Base-by-base conservation (phyloP, 768 basidiomycete species). In the Mrakia frigida region DNA sequence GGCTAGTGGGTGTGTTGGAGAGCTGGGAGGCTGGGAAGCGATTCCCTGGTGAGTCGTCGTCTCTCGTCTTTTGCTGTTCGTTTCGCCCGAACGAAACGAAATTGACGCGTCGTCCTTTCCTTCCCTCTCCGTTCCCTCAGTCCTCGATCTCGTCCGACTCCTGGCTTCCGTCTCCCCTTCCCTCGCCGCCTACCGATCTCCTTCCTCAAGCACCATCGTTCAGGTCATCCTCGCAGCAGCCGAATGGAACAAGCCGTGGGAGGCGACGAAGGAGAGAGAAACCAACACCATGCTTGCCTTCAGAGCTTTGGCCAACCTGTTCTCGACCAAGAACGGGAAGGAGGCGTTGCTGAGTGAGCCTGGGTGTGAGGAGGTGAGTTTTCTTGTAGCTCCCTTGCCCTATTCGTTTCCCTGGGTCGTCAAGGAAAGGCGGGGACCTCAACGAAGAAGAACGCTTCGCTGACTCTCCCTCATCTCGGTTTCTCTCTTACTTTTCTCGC, bases 91-190 rank as follows among this genome's bases (percentile, higher is more conserved):
- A 37, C 33, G 31, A 7, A 6, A n/a, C 70, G 39, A 53, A 52
- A 28, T 46, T 35, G 43, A 74, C 41, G 46, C 46, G 46, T 50
- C 46, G 1, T 23, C 68, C 21, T 53, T 23, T 18, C 67, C 74
- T 52, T 35, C 74, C 68, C n/a, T 79, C 76, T 23, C 37, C n/a
- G 21, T 23, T 41, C 11, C 39, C 52, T 16, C 79, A 93, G 93
- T 95, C 18, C 88, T 98, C 80, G 96, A 98, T 81, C 87, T 98
- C 18, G 86, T 88, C 71, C 89, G 97, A 56, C 85, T 96, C 53
- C 82, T 96, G 23, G 85, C 89, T 28, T 91, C 88, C 81, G 87
- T 87, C 69, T 87, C 89, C 0, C 85, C 87, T 10, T 84, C 87
- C 2, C 87, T 89, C 76, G 84, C 86, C 3, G 79, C 82, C 6